Evolutionary conservation across 202 grass and related monocot genomes (phyloP), one percentile per base, ranked within the genome.

Genomic region (Elaeis oleifera): DNA sequence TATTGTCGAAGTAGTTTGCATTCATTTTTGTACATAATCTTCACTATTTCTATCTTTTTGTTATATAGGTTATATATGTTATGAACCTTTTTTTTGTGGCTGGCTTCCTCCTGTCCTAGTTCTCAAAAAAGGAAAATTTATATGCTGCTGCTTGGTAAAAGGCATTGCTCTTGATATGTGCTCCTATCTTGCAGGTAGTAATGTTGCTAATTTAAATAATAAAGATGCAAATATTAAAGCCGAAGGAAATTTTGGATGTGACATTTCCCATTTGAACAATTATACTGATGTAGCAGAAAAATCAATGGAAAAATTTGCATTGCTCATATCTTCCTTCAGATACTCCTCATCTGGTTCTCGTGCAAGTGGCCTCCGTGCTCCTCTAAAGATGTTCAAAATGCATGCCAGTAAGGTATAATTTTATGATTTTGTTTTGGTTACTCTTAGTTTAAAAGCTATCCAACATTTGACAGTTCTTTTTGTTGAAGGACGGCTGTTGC

Each of bases 271-370:
- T 78, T 77, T 96, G 59, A 81, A 83, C 65, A 77, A 54, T 48
- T 96, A 96, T 64, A 78, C 63, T 49, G 78, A 76, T 71, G 88
- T 96, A 75, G 91, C 91, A 20, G 84, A 90, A 75, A 96, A 90
- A 83, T 96, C 91, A 52, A 85, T 96, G 87, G 91, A 96, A 23
- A 88, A 80, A 19, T 90, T 90, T 71, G 79, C 76, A 13, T 69
- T 76, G 4, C 59, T 90, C 55, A 79, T 96, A 78, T 90, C 91
- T 23, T 84, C 87, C 71, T 90, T 85, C 65, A 88, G 79, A 80
- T 90, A 85, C 61, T 68, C 77, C 50, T 52, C 50, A 73, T 73
- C 80, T 26, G 87, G 87, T 1, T 88, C 87, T 25, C 87, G 84
- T 60, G 87, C 91, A 61, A 96, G 91, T 53, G 87, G 91, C 19